These are phyloP conservation scores for Globisporangium paroecandrum DNA, from an alignment of 352 stramenopile genomes.

Conservation along the genomic window DNA sequence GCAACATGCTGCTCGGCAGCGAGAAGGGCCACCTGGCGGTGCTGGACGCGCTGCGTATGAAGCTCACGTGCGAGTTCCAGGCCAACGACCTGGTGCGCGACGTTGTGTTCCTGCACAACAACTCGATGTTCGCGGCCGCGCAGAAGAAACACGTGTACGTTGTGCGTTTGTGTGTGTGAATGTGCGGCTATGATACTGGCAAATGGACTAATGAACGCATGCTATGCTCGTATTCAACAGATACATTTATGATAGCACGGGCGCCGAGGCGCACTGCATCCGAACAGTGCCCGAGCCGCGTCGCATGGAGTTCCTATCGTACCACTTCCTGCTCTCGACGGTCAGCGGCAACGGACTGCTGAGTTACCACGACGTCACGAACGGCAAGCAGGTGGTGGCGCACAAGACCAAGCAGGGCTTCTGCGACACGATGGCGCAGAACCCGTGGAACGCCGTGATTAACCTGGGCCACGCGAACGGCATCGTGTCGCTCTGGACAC, in stretches of 20 bases:
- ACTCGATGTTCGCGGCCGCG: constrained; percentile 95
- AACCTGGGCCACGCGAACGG: constrained; percentile 97
- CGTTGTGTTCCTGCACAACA: constrained; percentile 97
- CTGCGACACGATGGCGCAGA: constrained; percentile 92
- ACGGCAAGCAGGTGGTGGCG: constrained; percentile 89
- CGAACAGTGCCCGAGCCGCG: constrained; percentile 90
- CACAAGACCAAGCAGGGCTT: constrained; percentile 92
- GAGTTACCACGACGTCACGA: constrained; percentile 97
- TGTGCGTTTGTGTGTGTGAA: background rate
- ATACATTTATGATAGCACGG: constrained; percentile 97
- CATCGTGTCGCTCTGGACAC: constrained; percentile 98
- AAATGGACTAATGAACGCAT: background rate
- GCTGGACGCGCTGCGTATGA: constrained; percentile 92
- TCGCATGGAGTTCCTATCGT: constrained; percentile 96
- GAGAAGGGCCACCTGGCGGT: constrained; percentile 93
- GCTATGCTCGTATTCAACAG: constrained; percentile 6
- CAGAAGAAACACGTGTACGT: constrained; percentile 97
- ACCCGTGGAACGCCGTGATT: constrained; percentile 96
- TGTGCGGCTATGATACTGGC: background rate
- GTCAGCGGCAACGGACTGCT: constrained; percentile 89
- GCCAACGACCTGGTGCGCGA: constrained; percentile 94
- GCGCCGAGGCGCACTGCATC: constrained; percentile 96
- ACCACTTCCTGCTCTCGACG: constrained; percentile 98
- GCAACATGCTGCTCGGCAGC: constrained; percentile 93
- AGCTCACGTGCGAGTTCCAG: constrained; percentile 92